Conservation (phyloP, 2,329 filamentous ascomycete genomes). For the Diaporthe batatas region DNA sequence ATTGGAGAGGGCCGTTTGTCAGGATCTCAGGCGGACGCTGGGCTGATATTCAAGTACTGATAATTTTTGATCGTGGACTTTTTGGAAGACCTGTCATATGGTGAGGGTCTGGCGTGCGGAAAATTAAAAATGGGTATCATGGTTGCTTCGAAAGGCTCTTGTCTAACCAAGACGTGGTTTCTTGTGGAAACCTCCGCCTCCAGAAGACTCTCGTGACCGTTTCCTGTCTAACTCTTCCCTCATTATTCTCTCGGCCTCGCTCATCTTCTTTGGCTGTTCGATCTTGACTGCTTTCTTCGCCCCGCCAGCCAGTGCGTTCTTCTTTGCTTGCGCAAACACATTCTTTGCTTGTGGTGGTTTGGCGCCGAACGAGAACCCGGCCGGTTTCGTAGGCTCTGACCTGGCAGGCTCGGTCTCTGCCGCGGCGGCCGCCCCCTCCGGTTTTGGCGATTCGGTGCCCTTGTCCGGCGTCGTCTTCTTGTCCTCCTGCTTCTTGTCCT, state of each 20-base stretch:
- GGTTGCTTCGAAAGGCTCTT: background rate
- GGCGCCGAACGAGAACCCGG: constrained; percentile 76
- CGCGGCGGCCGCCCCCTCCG: constrained; percentile 30
- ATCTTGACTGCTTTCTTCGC: constrained; percentile 72
- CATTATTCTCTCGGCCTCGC: constrained; percentile 90
- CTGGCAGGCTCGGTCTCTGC: constrained; percentile 39
- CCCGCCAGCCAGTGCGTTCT: constrained; percentile 74
- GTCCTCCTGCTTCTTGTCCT: constrained; percentile 44
- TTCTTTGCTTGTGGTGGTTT: constrained; percentile 78
- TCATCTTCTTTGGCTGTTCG: constrained; percentile 84
- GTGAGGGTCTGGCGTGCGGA: background rate
- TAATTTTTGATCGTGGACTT: background rate
- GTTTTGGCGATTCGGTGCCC: constrained; percentile 32
- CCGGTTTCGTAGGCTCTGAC: constrained; percentile 49
- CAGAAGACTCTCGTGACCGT: constrained; percentile 63
- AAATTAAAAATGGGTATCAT: constrained; percentile 35
- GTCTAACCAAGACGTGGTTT: constrained; percentile 53
- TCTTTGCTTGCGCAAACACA: constrained; percentile 76
- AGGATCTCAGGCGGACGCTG: background rate
- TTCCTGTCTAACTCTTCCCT: constrained; percentile 84
- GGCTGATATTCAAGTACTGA: background rate
- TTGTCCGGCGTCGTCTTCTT: constrained; percentile 37
- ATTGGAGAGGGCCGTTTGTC: background rate
- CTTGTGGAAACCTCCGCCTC: constrained; percentile 64
- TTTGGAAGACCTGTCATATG: no score